phyloP scores from a whole-genome alignment of 345 rosid genomes.

The Stellera chamaejasme region DNA sequence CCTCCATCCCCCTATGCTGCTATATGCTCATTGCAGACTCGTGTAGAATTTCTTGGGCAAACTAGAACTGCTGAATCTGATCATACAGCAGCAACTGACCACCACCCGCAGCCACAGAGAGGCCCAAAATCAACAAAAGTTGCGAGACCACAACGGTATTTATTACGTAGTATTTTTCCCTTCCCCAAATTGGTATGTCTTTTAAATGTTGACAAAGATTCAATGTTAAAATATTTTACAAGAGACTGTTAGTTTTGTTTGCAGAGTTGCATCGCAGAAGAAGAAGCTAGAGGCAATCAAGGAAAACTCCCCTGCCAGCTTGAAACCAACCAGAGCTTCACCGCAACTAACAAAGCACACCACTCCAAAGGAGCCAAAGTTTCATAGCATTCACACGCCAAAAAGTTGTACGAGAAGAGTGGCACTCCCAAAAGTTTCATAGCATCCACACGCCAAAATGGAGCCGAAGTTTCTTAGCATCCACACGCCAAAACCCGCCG shows the following conservation, averaged over 20 bases:
- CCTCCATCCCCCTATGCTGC: too few relatives aligned
- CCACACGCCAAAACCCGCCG: constrained; percentile 41
- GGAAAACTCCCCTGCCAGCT: constrained; percentile 22
- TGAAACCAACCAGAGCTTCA: constrained; percentile 14
- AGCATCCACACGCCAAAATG: constrained; percentile 25
- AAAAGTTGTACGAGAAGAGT: constrained; percentile 57
- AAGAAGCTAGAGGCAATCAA: constrained; percentile 23
- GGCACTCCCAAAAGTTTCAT: background rate
- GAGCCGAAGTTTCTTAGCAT: constrained; percentile 57
- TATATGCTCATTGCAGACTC: constrained; percentile 19
- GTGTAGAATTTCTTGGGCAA: constrained; percentile 17
- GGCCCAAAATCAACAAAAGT: constrained; percentile 27
- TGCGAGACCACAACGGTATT: constrained; percentile 26
- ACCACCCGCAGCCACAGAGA: constrained; percentile 5
- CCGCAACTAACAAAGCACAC: constrained; percentile 37
- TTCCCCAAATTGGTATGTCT: background rate
- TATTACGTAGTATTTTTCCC: too few relatives aligned
- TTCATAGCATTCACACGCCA: constrained; percentile 50
- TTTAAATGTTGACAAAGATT: background rate
- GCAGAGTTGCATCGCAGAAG: constrained; percentile 36
- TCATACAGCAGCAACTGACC: constrained; percentile 19
- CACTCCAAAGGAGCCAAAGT: constrained; percentile 58
- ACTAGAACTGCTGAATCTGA: constrained; percentile 5
- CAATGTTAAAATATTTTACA: background rate
- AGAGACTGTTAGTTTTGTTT: constrained; percentile 10